Evolutionary conservation across 1,139 yeast genomes (phyloP).

Genomic region (Ogataea hybrid): DNA sequence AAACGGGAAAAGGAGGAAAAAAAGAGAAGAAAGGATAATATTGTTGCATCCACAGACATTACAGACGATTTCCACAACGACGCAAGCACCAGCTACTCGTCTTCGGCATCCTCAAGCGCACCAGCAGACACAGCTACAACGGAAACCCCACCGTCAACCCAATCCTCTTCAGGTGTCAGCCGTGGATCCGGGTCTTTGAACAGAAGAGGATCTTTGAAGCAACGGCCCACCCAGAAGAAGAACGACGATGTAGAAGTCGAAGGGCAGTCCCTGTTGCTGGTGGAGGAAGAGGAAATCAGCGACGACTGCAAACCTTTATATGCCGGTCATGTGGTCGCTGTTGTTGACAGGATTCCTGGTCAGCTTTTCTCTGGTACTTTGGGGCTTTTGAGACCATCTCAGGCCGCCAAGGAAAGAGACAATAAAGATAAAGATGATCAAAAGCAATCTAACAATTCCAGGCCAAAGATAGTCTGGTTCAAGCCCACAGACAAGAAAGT

Average conservation of each 20-base stretch:
- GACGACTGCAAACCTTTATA: conserved; percentile 92
- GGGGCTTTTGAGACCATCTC: conserved; percentile 92
- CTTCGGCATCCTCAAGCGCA: conserved; percentile 19
- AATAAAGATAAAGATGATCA: conserved; percentile 47
- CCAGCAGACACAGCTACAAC: conserved; percentile 16
- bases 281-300: conserved; percentile 93
- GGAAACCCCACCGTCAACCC: conserved; percentile 28
- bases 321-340: conserved; percentile 98
- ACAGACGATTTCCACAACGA: conserved; percentile 69
- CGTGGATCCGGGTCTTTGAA: conserved; percentile 40
- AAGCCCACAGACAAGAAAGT: conserved; percentile 98
- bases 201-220: conserved; percentile 89
- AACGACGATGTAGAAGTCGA: conserved; percentile 98
- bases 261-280: conserved; percentile 87
- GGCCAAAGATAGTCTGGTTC: conserved; percentile 97
- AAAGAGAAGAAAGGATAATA: conserved; percentile 81
- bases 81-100: conserved; percentile 49
- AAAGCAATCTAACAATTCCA: conserved; percentile 32
- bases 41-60: conserved; percentile 35
- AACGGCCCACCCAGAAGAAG: conserved; percentile 97
- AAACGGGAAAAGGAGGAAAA: conserved; percentile 97
- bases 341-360: conserved; percentile 95
- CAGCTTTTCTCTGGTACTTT: conserved; percentile 92
- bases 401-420: conserved; percentile 84
- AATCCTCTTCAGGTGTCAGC: conserved; percentile 30